Evolutionary conservation across 2,329 filamentous ascomycete species (phyloP).

Genomic region (Decorospora gaudefroyi): DNA sequence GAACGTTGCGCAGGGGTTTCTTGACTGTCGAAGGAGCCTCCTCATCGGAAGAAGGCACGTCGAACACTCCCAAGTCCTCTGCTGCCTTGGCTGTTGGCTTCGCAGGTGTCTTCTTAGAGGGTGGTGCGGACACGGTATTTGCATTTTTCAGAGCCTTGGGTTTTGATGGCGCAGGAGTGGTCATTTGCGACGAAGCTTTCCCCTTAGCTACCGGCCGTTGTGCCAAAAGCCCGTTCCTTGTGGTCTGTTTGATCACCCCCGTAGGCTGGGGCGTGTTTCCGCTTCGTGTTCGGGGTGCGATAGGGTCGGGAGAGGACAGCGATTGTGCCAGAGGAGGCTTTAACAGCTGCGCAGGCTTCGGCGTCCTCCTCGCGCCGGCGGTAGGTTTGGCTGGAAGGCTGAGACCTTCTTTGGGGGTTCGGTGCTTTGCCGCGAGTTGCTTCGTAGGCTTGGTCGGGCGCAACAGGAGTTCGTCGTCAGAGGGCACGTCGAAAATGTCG

Average conservation of each 20-base stretch:
- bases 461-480: constrained; percentile 36
- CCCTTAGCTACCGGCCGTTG: constrained; percentile 14
- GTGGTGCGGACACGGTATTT: constrained; percentile 2
- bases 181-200: constrained; percentile 22
- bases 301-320: constrained; percentile 1
- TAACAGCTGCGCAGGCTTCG: constrained; percentile 7
- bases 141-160: constrained; percentile 14
- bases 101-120: constrained; percentile 12
- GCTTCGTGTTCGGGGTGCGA: constrained; percentile 5
- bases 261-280: constrained; percentile 20
- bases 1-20: constrained; percentile 21
- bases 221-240: neutral
- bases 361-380: constrained; percentile 10
- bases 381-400: constrained; percentile 12
- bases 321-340: constrained; percentile 8
- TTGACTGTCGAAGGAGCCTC: constrained; percentile 24
- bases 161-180: constrained; percentile 14
- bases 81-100: constrained; percentile 7
- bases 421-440: constrained; percentile 19
- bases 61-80: constrained; percentile 27
- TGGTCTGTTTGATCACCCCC: constrained; percentile 5
- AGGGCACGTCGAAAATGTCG: constrained; percentile 52
- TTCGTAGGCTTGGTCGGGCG: constrained; percentile 18
- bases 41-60: constrained; percentile 37
- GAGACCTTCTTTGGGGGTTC: constrained; percentile 13